Evolutionary conservation across 2,329 filamentous ascomycete species (phyloP).

Genomic region (Pestalotiopsis sp.): DNA sequence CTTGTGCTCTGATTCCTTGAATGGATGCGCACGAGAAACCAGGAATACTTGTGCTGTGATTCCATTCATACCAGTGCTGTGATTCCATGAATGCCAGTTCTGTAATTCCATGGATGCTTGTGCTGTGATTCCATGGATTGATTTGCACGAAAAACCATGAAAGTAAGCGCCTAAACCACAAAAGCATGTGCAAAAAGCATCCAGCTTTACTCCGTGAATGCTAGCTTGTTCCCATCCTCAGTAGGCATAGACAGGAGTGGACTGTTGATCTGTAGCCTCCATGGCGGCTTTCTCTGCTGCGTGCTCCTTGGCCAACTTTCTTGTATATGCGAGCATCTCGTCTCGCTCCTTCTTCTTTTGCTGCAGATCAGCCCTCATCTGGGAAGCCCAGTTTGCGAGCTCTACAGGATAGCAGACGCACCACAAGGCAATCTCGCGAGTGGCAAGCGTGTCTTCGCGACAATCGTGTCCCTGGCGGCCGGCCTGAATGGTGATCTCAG

Average conservation of each 20-base stretch:
- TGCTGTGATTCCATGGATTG: too few species aligned
- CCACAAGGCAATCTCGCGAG: slow-evolving; percentile 49
- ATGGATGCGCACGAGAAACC: background rate
- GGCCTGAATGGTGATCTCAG: slow-evolving; percentile 38
- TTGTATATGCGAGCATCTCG: background rate
- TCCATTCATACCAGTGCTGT: background rate
- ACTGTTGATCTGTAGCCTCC: too few species aligned
- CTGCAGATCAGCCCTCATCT: background rate
- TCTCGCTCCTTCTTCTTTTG: background rate
- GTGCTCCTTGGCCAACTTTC: background rate
- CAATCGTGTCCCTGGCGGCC: slow-evolving; percentile 43
- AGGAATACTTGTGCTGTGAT: background rate
- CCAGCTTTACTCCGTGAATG: too few species aligned
- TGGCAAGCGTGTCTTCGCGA: slow-evolving; percentile 50
- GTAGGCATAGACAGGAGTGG: too few species aligned
- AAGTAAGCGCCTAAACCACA: too few species aligned
- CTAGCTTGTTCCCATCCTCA: too few species aligned
- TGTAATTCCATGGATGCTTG: too few species aligned
- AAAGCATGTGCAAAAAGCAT: too few species aligned
- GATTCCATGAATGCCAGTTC: too few species aligned
- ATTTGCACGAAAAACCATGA: too few species aligned
- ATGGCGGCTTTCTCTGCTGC: background rate
- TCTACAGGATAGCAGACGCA: slow-evolving; percentile 28
- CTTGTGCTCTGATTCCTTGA: too few species aligned
- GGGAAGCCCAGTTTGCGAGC: background rate